Conservation (phyloP, 2,329 filamentous ascomycete species). For the Huntiella abstrusa region DNA sequence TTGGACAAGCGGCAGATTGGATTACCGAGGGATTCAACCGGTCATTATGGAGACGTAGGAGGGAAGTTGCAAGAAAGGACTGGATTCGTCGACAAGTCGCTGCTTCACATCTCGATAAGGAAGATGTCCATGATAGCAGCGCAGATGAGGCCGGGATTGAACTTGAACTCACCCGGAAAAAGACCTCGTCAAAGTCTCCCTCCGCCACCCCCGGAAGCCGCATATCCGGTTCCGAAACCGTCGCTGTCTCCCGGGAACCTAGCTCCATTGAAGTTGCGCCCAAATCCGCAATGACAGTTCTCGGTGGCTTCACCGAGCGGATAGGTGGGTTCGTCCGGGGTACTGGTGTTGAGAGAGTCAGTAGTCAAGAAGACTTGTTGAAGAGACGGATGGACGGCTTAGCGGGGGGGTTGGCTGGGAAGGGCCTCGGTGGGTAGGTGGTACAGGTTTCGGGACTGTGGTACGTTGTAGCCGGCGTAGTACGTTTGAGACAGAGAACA, state of each 20-base stretch:
- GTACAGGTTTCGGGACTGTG: too few species aligned
- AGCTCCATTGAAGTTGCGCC: too few species aligned
- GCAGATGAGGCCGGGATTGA: conserved; percentile 71
- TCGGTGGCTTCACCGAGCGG: too few species aligned
- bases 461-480: too few species aligned
- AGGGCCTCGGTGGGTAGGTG: conserved; percentile 15
- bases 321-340: too few species aligned
- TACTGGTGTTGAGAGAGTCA: conserved; percentile 32
- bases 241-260: too few species aligned
- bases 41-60: neutral
- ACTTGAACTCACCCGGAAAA: conserved; percentile 32
- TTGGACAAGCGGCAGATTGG: conserved; percentile 63
- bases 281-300: too few species aligned
- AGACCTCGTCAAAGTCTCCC: too few species aligned
- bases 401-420: conserved; percentile 32
- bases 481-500: too few species aligned
- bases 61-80: conserved; percentile 4
- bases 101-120: neutral
- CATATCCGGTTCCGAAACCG: too few species aligned
- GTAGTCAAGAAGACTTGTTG: conserved; percentile 38
- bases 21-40: conserved; percentile 52
- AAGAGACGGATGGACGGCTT: conserved; percentile 39
- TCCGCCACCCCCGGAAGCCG: too few species aligned
- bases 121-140: neutral
- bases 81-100: conserved; percentile 2